Conservation (phyloP, 495 filamentous ascomycete species). For the Melanomma pulvis-pyrius region DNA sequence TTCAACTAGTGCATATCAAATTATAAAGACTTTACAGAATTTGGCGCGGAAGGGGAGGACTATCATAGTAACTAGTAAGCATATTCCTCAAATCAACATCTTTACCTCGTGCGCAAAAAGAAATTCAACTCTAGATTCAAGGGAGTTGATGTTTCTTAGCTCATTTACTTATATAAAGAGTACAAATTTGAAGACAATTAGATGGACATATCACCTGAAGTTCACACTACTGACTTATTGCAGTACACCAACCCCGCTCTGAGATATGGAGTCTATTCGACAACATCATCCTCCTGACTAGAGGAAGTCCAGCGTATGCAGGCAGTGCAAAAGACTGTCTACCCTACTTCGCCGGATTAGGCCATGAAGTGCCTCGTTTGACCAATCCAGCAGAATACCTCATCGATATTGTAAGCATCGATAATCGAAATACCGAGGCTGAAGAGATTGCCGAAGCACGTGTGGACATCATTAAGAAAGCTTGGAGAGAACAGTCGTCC, state of each 20-base stretch:
- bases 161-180: neutral
- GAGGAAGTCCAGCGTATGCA: conserved; percentile 66
- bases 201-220: neutral
- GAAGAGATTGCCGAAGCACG: conserved; percentile 60
- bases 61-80: conserved; percentile 62
- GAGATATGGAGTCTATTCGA: conserved; percentile 79
- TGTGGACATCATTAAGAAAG: conserved; percentile 56
- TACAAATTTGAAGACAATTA: too few relatives aligned
- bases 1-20: conserved; percentile 73
- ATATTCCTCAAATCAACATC: neutral
- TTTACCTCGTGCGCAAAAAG: too few relatives aligned
- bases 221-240: too few relatives aligned
- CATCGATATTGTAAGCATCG: conserved; percentile 71
- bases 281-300: conserved; percentile 63
- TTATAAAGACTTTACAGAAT: conserved; percentile 67
- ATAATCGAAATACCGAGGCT: conserved; percentile 63
- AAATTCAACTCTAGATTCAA: too few relatives aligned
- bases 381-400: conserved; percentile 75
- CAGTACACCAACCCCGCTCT: conserved; percentile 69
- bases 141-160: neutral
- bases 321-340: conserved; percentile 57
- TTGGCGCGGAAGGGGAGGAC: conserved; percentile 69
- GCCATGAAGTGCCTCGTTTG: conserved; percentile 63
- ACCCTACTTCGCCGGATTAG: conserved; percentile 60
- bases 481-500: conserved; percentile 51